A percentile compares a stretch with the other conserved stretches of the same genome.
These are phyloP conservation scores for Turnera subulata DNA, from an alignment of 345 rosid species.

Conservation along the genomic window DNA sequence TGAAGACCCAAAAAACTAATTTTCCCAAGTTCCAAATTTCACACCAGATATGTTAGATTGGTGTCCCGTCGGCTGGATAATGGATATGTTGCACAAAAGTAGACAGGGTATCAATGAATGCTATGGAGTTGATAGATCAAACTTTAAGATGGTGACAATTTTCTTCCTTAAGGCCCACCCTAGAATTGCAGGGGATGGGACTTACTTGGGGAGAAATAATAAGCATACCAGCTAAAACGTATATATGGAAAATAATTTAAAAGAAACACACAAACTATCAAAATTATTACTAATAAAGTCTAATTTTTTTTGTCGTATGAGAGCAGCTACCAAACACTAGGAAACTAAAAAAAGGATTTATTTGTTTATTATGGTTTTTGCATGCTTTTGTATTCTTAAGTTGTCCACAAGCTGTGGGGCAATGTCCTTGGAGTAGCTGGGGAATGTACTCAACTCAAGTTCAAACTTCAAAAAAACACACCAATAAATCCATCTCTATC, in stretches of 20 bases:
- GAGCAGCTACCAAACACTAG: conserved; percentile 13
- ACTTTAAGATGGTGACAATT: conserved; percentile 27
- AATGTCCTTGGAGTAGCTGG: background rate
- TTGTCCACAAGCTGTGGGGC: conserved; percentile 9
- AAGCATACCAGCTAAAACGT: background rate
- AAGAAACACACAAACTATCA: background rate
- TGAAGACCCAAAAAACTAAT: background rate
- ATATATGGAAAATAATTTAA: background rate
- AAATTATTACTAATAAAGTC: background rate
- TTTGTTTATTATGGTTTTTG: conserved; percentile 12
- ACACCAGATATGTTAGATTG: background rate
- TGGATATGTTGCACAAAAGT: conserved; percentile 31
- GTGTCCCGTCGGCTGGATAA: background rate
- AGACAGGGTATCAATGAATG: conserved; percentile 26
- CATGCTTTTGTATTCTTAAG: conserved; percentile 1
- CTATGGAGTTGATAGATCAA: conserved; percentile 26
- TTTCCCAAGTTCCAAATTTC: conserved; percentile 6
- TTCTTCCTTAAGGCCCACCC: conserved; percentile 19
- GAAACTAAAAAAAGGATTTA: background rate
- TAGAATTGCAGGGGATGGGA: background rate
- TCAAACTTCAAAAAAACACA: conserved; percentile 1
- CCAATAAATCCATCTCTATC: background rate
- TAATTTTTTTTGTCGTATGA: background rate
- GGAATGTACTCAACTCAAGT: conserved; percentile 1
- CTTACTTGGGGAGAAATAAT: conserved; percentile 4